These are phyloP conservation scores for Amanita pseudoporphyria DNA, from an alignment of 768 basidiomycete genomes.

Conservation along the genomic window DNA sequence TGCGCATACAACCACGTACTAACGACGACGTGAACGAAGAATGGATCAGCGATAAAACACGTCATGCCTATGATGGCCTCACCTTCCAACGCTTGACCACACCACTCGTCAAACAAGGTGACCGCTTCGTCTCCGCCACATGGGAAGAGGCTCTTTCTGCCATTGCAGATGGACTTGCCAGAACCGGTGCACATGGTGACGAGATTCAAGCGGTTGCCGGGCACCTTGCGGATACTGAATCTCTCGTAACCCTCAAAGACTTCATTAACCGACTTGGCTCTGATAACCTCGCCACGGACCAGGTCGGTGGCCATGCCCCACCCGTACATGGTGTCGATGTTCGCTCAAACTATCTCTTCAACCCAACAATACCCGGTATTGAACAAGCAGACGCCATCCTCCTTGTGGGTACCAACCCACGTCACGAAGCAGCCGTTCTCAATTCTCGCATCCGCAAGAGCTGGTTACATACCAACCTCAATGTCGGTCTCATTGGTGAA, in stretches of 20 bases:
- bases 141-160: constrained; percentile 87
- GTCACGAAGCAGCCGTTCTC: constrained; percentile 94
- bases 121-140: constrained; percentile 79
- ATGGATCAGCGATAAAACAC: constrained; percentile 99
- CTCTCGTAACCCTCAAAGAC: constrained; percentile 90
- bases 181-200: constrained; percentile 77
- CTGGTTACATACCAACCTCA: constrained; percentile 81
- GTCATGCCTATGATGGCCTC: constrained; percentile 93
- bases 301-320: constrained; percentile 49
- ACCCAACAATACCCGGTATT: constrained; percentile 81
- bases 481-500: constrained; percentile 87
- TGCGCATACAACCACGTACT: constrained; percentile 93
- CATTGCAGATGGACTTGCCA: constrained; percentile 67
- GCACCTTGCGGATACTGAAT: constrained; percentile 87
- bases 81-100: constrained; percentile 92
- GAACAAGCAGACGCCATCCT: constrained; percentile 90
- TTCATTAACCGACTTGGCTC: constrained; percentile 88
- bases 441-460: constrained; percentile 96
- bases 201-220: constrained; percentile 96
- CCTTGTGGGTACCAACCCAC: constrained; percentile 91
- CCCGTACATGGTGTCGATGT: constrained; percentile 82
- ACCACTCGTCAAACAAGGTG: constrained; percentile 84
- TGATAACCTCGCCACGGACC: constrained; percentile 84
- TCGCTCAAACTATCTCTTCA: constrained; percentile 96
- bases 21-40: constrained; percentile 99